Conservation (phyloP, 208 protist species). For the Acanthamoeba triangularis region DNA sequence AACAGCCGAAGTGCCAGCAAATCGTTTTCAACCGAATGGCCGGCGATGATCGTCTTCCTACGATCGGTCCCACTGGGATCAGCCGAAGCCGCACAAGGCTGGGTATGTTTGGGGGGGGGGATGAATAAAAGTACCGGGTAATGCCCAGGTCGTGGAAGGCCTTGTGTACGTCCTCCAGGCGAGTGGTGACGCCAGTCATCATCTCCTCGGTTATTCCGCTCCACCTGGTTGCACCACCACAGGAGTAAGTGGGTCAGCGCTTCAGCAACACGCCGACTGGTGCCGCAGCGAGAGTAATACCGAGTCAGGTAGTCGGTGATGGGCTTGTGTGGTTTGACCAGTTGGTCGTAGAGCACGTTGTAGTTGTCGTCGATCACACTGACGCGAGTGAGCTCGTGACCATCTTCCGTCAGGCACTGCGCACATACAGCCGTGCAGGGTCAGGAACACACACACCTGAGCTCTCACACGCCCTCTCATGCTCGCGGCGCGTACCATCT, state of each 20-base stretch:
- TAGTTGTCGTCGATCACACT: slow-evolving; percentile 92
- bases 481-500: slow-evolving; percentile 89
- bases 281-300: slow-evolving; percentile 71
- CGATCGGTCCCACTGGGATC: background rate
- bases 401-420: slow-evolving; percentile 88
- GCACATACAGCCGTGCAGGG: background rate
- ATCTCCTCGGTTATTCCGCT: slow-evolving; percentile 94
- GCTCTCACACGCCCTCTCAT: no score
- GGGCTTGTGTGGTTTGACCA: slow-evolving; percentile 92
- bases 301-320: slow-evolving; percentile 95
- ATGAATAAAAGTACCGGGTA: background rate
- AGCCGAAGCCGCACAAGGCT: background rate
- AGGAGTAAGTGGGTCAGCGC: background rate
- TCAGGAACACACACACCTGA: background rate
- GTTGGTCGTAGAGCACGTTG: slow-evolving; percentile 92
- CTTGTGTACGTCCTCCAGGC: slow-evolving; percentile 91
- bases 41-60: slow-evolving; percentile 93
- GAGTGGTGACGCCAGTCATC: slow-evolving; percentile 91
- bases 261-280: background rate
- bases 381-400: slow-evolving; percentile 92
- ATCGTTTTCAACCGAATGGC: slow-evolving; percentile 97
- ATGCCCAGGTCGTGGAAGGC: slow-evolving; percentile 90
- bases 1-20: slow-evolving; percentile 94
- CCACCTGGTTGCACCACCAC: background rate
- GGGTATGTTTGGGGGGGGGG: background rate